phyloP scores from a whole-genome alignment of 2,329 filamentous ascomycete species.

The Chaetomium globosum region DNA sequence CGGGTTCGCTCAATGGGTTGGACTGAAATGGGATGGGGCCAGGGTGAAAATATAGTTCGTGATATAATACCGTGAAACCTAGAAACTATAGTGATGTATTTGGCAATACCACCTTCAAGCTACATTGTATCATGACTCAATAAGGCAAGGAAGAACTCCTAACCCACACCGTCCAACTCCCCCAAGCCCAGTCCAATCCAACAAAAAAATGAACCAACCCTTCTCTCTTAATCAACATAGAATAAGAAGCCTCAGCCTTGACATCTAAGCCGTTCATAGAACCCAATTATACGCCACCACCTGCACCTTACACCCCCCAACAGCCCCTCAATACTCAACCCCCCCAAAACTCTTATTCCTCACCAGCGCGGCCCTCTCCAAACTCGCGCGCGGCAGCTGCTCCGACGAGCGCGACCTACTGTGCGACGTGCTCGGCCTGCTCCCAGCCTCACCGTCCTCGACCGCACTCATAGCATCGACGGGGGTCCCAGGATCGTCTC shows the following conservation, averaged over 20 bases:
- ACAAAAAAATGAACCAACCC: neutral
- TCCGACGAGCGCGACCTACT: conserved; percentile 49
- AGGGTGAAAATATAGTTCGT: neutral
- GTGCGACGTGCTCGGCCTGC: conserved; percentile 39
- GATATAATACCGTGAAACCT: neutral
- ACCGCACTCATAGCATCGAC: conserved; percentile 46
- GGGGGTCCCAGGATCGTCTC: conserved; percentile 57
- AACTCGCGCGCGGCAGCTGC: conserved; percentile 47
- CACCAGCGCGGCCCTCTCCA: conserved; percentile 51
- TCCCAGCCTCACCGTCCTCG: conserved; percentile 48
- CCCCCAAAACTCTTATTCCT: conserved; percentile 56
- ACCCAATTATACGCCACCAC: conserved; percentile 1
- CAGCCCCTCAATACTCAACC: conserved; percentile 47
- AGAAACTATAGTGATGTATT: neutral
- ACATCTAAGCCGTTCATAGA: neutral
- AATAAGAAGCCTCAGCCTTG: neutral
- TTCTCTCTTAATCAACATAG: neutral
- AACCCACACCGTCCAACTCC: conserved; percentile 3
- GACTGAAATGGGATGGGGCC: no score
- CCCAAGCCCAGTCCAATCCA: conserved; percentile 2
- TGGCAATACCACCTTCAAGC: neutral
- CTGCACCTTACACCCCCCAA: neutral
- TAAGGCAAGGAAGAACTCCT: no score
- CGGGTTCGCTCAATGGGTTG: neutral
- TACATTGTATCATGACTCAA: neutral